A percentile compares a stretch with the other conserved stretches of the same genome.
Evolutionary conservation across 2,329 filamentous ascomycete genomes (phyloP).

Genomic region (Epichloe sylvatica): DNA sequence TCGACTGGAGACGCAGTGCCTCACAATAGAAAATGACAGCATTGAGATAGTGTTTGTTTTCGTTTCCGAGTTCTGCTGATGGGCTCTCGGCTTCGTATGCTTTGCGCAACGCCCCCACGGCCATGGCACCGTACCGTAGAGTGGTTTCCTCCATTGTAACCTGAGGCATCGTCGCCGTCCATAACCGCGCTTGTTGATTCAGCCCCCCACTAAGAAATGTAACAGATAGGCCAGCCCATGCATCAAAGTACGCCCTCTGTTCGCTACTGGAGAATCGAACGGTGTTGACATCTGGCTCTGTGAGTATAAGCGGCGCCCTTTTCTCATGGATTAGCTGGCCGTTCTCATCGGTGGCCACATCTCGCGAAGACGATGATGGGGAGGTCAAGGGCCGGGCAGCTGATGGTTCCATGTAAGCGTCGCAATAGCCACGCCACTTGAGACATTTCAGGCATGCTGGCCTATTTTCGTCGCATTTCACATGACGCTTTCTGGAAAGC

Average conservation of each 20-base stretch:
- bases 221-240: slow-evolving; percentile 22
- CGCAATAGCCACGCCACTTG: slow-evolving; percentile 27
- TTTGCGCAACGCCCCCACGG: slow-evolving; percentile 25
- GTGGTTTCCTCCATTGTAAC: slow-evolving; percentile 24
- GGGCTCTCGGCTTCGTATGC: slow-evolving; percentile 16
- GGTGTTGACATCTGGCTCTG: slow-evolving; percentile 21
- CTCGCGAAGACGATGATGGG: not conserved
- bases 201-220: slow-evolving; percentile 23
- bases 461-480: slow-evolving; percentile 29
- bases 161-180: slow-evolving; percentile 27
- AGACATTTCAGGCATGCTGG: slow-evolving; percentile 28
- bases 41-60: slow-evolving; percentile 26
- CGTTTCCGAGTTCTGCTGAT: slow-evolving; percentile 9
- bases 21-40: slow-evolving; percentile 27
- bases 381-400: slow-evolving; percentile 5
- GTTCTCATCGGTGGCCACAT: slow-evolving; percentile 5
- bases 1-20: slow-evolving; percentile 25
- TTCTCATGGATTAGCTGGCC: slow-evolving; percentile 19
- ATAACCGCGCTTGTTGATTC: slow-evolving; percentile 20
- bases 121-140: slow-evolving; percentile 26
- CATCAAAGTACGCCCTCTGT: slow-evolving; percentile 24
- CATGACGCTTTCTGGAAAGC: slow-evolving; percentile 23
- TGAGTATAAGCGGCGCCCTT: slow-evolving; percentile 16
- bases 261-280: slow-evolving; percentile 21
- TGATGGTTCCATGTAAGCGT: slow-evolving; percentile 17